A percentile compares a stretch with the other conserved stretches of the same genome.
These are phyloP conservation scores for Cercophora sp. DNA, from an alignment of 495 filamentous ascomycete genomes.

Conservation along the genomic window DNA sequence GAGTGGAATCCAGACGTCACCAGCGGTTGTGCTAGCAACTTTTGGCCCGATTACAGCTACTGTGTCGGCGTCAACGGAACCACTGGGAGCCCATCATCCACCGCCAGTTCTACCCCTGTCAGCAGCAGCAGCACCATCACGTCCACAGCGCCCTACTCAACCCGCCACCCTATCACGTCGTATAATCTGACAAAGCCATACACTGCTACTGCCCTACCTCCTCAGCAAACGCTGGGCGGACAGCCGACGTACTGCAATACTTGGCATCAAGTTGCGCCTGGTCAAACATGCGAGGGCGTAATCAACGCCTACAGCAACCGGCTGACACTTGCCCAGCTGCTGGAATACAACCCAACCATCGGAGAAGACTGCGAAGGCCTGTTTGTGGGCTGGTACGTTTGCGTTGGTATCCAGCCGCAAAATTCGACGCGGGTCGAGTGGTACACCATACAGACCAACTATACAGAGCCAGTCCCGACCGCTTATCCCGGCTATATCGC, in stretches of 20 bases:
- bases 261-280: slow-evolving; percentile 10
- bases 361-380: slow-evolving; percentile 8
- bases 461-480: not conserved
- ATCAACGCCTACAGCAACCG: not conserved
- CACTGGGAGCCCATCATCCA: not conserved
- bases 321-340: slow-evolving; percentile 1
- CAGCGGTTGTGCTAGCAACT: slow-evolving; percentile 11
- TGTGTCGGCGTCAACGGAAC: slow-evolving; percentile 7
- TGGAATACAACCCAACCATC: slow-evolving; percentile 8
- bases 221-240: slow-evolving; percentile 16
- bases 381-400: not conserved
- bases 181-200: not conserved
- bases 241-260: slow-evolving; percentile 20
- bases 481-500: not conserved
- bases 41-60: slow-evolving; percentile 4
- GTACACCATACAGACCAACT: not conserved
- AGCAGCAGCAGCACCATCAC: not conserved
- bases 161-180: slow-evolving; percentile 2
- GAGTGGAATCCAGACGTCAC: slow-evolving; percentile 23
- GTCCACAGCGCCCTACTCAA: slow-evolving; percentile 1
- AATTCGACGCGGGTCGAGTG: not conserved
- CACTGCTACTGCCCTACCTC: slow-evolving; percentile 5
- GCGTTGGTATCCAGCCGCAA: slow-evolving; percentile 15
- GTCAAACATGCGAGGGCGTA: slow-evolving; percentile 4
- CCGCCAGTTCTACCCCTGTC: not conserved